Evolutionary conservation across 75 land plant genomes (phyloP).

Genomic region (Cupressus sempervirens): DNA sequence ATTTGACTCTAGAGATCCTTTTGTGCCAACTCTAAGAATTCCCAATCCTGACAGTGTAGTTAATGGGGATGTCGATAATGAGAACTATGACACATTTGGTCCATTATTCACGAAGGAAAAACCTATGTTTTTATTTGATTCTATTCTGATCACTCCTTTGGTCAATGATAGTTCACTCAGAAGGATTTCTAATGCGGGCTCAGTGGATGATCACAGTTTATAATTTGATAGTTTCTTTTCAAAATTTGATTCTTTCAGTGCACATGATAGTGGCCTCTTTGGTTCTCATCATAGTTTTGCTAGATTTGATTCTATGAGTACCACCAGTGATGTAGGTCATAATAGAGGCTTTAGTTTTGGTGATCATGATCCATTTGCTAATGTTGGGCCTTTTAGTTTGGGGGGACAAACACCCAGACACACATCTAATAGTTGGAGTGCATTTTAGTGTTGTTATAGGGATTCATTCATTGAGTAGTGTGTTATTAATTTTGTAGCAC

Average conservation of each 20-base stretch:
- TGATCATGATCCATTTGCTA: constrained; percentile 74
- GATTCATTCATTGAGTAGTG: not conserved
- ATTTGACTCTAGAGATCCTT: constrained; percentile 16
- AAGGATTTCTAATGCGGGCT: constrained; percentile 18
- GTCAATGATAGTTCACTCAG: constrained; percentile 19
- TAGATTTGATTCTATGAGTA: constrained; percentile 60
- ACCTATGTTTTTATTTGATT: constrained; percentile 21
- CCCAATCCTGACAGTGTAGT: constrained; percentile 7
- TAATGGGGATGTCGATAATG: constrained; percentile 5
- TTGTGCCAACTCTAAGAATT: constrained; percentile 16
- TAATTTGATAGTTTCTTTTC: constrained; percentile 31
- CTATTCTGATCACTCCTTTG: constrained; percentile 37
- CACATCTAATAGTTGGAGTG: constrained; percentile 57
- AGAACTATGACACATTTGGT: constrained; percentile 13
- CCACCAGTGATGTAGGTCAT: constrained; percentile 42
- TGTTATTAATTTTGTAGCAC: constrained; percentile 6
- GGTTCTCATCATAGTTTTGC: constrained; percentile 26
- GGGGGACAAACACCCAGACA: constrained; percentile 45
- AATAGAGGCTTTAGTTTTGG: constrained; percentile 58
- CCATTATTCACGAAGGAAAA: constrained; percentile 12
- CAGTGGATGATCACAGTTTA: constrained; percentile 22
- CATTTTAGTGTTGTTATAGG: constrained; percentile 21
- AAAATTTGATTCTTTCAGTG: constrained; percentile 79
- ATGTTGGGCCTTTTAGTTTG: constrained; percentile 66
- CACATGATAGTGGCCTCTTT: constrained; percentile 28